Conservation (phyloP, 106 monocot species). For the Triglochin maritima region DNA sequence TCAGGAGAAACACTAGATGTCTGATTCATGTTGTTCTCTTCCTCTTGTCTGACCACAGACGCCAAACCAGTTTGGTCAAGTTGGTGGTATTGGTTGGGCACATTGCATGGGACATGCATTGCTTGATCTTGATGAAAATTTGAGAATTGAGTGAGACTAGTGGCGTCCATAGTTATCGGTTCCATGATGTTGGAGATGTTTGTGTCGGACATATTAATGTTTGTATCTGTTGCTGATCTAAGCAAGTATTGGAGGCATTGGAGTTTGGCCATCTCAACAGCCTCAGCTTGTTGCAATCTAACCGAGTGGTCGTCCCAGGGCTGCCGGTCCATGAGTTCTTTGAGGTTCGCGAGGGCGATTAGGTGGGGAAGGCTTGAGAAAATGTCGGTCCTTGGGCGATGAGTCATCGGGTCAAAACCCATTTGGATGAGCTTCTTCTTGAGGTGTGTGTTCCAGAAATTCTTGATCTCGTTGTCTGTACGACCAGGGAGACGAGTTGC, state of each 20-base stretch:
- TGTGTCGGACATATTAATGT: not conserved
- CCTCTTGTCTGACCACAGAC: not conserved
- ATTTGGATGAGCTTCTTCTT: constrained; percentile 91
- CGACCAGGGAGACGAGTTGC: constrained; percentile 76
- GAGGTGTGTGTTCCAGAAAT: constrained; percentile 94
- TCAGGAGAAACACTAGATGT: not conserved
- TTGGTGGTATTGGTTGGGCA: too few species aligned
- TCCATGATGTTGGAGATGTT: too few species aligned
- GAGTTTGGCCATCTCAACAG: constrained; percentile 36
- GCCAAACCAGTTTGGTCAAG: not conserved
- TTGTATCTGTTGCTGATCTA: constrained; percentile 22
- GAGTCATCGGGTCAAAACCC: constrained; percentile 92
- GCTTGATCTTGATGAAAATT: too few species aligned
- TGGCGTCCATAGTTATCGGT: too few species aligned
- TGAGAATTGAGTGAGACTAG: too few species aligned
- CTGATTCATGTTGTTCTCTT: not conserved
- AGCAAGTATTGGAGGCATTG: constrained; percentile 60
- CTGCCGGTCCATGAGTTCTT: constrained; percentile 20
- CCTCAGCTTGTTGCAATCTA: constrained; percentile 35
- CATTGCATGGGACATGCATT: too few species aligned
- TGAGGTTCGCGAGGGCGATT: constrained; percentile 56
- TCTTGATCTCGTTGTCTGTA: constrained; percentile 93
- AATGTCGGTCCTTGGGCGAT: constrained; percentile 57
- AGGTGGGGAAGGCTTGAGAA: constrained; percentile 66
- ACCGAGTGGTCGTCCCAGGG: constrained; percentile 41